A percentile compares a stretch with the other conserved stretches of the same genome.
phyloP scores from a whole-genome alignment of 176 grass and related monocot genomes.

The Triticum dicoccoides region DNA sequence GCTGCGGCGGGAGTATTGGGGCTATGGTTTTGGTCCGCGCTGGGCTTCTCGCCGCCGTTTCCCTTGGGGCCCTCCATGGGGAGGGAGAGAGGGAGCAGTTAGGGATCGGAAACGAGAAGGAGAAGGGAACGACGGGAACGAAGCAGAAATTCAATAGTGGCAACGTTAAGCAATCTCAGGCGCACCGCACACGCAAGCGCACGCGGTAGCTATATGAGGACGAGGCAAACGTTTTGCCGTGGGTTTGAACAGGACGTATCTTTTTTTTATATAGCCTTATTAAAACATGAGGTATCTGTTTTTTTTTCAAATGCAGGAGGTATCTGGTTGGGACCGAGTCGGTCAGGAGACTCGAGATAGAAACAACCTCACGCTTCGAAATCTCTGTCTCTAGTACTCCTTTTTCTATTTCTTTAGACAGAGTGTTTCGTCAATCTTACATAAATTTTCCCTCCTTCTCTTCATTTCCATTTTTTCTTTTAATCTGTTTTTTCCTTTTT shows the following conservation, averaged over 20 bases:
- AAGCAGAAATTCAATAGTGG: neutral
- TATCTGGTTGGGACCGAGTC: no score
- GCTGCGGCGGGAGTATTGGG: constrained; percentile 2
- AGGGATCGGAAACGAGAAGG: neutral
- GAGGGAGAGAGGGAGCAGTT: neutral
- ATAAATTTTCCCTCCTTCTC: no score
- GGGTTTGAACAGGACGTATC: neutral
- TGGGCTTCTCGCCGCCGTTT: constrained; percentile 36
- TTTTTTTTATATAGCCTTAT: no score
- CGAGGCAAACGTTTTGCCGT: neutral
- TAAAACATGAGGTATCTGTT: no score
- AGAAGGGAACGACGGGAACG: neutral
- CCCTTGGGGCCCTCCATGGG: constrained; percentile 65
- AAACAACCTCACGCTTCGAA: no score
- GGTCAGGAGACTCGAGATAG: no score
- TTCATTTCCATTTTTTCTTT: no score
- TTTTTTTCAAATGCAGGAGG: no score
- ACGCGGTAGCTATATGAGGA: neutral
- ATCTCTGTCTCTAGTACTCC: no score
- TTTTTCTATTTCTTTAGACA: no score
- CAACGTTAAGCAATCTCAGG: constrained; percentile 3
- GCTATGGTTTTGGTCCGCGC: constrained; percentile 34
- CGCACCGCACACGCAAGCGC: neutral
- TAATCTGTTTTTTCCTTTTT: no score
- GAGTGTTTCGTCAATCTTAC: no score